Evolutionary conservation across 75 land plant genomes (phyloP).

Genomic region (Chamaecyparis obtusa): DNA sequence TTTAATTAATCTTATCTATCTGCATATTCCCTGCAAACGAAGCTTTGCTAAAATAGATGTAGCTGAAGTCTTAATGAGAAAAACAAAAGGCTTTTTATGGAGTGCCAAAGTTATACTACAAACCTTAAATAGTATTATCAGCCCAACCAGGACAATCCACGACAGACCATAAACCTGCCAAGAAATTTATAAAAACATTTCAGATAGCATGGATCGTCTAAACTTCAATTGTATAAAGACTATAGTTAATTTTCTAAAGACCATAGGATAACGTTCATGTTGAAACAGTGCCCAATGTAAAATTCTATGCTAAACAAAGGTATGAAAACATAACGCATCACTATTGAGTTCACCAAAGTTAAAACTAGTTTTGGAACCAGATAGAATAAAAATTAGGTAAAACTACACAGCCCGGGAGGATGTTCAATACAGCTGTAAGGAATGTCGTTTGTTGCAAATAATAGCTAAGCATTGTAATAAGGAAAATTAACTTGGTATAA

Average conservation of each 20-base stretch:
- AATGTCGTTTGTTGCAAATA: background rate
- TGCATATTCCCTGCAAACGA: background rate
- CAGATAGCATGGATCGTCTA: background rate
- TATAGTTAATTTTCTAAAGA: no score
- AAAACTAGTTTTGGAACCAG: background rate
- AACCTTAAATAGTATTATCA: conserved; percentile 89
- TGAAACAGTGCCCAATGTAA: background rate
- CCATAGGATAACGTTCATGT: background rate
- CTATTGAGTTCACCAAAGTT: background rate
- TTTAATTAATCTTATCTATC: background rate
- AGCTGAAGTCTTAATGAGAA: background rate
- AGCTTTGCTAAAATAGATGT: background rate
- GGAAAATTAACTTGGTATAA: background rate
- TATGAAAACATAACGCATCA: conserved; percentile 1
- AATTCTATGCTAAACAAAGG: background rate
- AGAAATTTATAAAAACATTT: conserved; percentile 1
- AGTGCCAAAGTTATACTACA: background rate
- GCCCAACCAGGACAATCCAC: conserved; percentile 71
- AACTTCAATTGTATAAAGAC: background rate
- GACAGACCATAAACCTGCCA: conserved; percentile 79
- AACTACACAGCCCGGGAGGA: background rate
- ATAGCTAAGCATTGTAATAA: background rate
- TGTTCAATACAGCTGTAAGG: no score
- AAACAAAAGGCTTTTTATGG: background rate
- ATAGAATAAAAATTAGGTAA: background rate